Conservation (phyloP, 331 rosid genomes). For the Malus hybrid region DNA sequence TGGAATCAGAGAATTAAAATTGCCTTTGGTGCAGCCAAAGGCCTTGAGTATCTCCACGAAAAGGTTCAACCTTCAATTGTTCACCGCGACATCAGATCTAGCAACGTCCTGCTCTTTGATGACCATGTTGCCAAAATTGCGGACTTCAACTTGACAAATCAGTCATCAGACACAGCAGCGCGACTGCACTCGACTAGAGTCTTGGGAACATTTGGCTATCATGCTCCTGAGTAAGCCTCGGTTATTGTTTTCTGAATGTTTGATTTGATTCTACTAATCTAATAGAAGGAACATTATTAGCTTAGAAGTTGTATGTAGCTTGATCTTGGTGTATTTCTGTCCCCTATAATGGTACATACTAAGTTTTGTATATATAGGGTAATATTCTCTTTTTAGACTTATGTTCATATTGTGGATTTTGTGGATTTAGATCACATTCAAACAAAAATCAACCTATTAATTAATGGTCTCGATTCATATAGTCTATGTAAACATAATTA, state of each 20-base stretch:
- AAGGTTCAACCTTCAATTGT: conserved; percentile 86
- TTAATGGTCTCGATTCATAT: no score
- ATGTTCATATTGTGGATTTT: background rate
- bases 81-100: conserved; percentile 90
- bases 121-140: conserved; percentile 72
- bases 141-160: conserved; percentile 88
- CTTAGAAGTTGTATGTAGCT: no score
- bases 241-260: background rate
- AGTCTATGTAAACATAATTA: no score
- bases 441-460: no score
- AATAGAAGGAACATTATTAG: no score
- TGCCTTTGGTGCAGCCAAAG: conserved; percentile 93
- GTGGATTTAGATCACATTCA: no score
- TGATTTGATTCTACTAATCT: no score
- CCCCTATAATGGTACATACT: no score
- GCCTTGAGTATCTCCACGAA: conserved; percentile 86
- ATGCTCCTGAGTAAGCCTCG: conserved; percentile 81
- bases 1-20: conserved; percentile 87
- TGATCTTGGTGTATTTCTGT: no score
- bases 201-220: conserved; percentile 92
- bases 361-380: no score
- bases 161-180: conserved; percentile 87
- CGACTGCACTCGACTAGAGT: conserved; percentile 92
- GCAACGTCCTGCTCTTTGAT: conserved; percentile 80
- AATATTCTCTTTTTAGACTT: background rate